Base-by-base conservation (phyloP, 768 basidiomycete genomes). In the Auriscalpium vulgare region DNA sequence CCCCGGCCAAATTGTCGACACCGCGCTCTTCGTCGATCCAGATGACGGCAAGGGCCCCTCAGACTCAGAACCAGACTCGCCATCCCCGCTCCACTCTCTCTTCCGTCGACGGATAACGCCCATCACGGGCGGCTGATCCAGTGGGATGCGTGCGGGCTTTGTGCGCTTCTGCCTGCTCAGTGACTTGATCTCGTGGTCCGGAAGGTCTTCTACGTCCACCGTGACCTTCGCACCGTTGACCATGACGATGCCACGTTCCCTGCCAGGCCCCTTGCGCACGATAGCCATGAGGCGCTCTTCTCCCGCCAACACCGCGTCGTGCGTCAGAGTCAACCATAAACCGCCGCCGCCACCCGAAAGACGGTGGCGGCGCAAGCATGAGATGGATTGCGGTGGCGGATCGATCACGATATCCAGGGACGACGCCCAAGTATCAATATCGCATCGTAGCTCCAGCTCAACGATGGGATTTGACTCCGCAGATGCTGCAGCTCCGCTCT, bases 361-460 rank as follows among this genome's bases (percentile, higher is more conserved):
- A 7, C 87, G 81, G 70, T 98, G 95, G 35, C 97, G 81, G 8
- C 88, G 82, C 9, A 99, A 77, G 58, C 87, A 91, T 1, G 87
- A 81, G 38, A 95, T 84, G 5, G 80, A 76, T 57, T 87, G 84
- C 11, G 94, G 95, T 3, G 94, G 91, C 2, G 95, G 97, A 68
- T 97, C 95, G 49, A 97, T 81, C 29, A 95, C 87, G 50, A 97
- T 84, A 63, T 97, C 92, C 54, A 95, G 68, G 2, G 87, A 87
- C 0, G 77, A 71, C 2, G 83, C 84, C 94, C 93, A 97, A 0
- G 85, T 87, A 65, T 97, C 93, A 56, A 91, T 71, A 66, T 97
- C 94, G 69, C 94, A 97, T 48, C 94, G 80, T 47, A 97, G 76
- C 65, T 95, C 92, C 63, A 93, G 92, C 66, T 97, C 90, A 56